Evolutionary conservation across 2,329 filamentous ascomycete species (phyloP).

Genomic region (Coniochaeta hoffmannii): DNA sequence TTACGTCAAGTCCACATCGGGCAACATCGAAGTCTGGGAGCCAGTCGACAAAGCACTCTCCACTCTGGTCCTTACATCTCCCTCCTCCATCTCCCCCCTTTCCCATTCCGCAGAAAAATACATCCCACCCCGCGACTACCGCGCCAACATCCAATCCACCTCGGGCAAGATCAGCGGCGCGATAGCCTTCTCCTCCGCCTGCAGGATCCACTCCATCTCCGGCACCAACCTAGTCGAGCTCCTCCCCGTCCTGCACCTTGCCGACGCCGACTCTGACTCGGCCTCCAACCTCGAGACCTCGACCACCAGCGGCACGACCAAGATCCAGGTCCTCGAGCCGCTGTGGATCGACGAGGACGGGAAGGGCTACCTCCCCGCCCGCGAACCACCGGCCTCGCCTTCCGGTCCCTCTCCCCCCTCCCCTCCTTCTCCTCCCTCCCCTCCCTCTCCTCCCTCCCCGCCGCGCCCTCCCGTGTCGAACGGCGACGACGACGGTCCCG

Average conservation of each 20-base stretch:
- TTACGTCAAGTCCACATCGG: constrained; percentile 34
- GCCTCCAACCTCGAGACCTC: constrained; percentile 27
- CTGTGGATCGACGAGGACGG: constrained; percentile 27
- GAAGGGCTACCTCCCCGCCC: constrained; percentile 12
- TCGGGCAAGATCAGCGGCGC: constrained; percentile 35
- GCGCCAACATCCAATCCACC: constrained; percentile 32
- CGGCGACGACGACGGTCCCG: not conserved
- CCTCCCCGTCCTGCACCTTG: constrained; percentile 31
- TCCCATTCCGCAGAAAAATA: constrained; percentile 3
- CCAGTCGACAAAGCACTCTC: constrained; percentile 22
- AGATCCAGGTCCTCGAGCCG: constrained; percentile 33
- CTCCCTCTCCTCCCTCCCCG: constrained; percentile 1
- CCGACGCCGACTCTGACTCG: not conserved
- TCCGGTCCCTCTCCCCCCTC: constrained; percentile 5
- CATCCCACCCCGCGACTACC: constrained; percentile 40
- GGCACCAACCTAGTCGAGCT: constrained; percentile 32
- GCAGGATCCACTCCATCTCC: constrained; percentile 29
- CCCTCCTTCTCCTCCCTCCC: not conserved
- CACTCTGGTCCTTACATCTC: not conserved
- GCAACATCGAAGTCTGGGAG: constrained; percentile 32
- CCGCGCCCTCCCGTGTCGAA: too few species aligned
- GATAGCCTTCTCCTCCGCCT: constrained; percentile 30
- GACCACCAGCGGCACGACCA: constrained; percentile 35
- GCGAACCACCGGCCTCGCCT: not conserved
- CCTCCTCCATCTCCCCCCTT: not conserved